These are phyloP conservation scores for Gnomoniopsis sp. DNA, from an alignment of 2,329 filamentous ascomycete species.

Conservation along the genomic window DNA sequence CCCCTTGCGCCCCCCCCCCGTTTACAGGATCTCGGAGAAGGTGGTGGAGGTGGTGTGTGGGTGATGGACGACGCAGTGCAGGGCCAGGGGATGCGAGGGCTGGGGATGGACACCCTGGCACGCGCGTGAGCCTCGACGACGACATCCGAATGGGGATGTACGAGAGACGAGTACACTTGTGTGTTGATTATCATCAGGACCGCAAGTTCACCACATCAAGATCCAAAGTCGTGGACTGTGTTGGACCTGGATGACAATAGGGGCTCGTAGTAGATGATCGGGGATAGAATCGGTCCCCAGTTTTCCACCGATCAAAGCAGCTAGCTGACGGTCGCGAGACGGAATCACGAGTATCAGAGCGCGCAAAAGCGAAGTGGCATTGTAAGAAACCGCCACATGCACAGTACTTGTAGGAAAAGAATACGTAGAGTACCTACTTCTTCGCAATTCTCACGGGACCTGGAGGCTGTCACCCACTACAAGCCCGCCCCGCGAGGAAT, in stretches of 20 bases:
- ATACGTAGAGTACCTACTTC: too few relatives aligned
- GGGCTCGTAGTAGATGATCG: too few relatives aligned
- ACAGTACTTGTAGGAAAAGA: too few relatives aligned
- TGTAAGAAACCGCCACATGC: too few relatives aligned
- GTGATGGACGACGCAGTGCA: neutral
- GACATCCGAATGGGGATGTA: slow-evolving; percentile 1
- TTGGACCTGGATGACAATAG: too few relatives aligned
- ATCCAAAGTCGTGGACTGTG: neutral
- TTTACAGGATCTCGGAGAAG: slow-evolving; percentile 10
- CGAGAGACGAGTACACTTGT: neutral
- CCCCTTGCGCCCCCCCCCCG: neutral
- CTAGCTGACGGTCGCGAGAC: too few relatives aligned
- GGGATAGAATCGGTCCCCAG: too few relatives aligned
- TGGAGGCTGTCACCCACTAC: too few relatives aligned
- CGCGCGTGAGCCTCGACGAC: slow-evolving; percentile 6
- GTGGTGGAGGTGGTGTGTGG: neutral
- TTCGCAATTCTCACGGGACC: too few relatives aligned
- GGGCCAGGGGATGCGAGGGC: neutral
- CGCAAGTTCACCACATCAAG: neutral
- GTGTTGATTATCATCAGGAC: neutral
- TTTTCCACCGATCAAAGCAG: too few relatives aligned
- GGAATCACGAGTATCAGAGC: too few relatives aligned
- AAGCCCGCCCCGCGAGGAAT: neutral
- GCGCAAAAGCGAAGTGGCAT: too few relatives aligned
- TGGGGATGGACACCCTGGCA: slow-evolving; percentile 6